Base-by-base conservation (phyloP, 345 rosid genomes). In the Murraya koenigii region DNA sequence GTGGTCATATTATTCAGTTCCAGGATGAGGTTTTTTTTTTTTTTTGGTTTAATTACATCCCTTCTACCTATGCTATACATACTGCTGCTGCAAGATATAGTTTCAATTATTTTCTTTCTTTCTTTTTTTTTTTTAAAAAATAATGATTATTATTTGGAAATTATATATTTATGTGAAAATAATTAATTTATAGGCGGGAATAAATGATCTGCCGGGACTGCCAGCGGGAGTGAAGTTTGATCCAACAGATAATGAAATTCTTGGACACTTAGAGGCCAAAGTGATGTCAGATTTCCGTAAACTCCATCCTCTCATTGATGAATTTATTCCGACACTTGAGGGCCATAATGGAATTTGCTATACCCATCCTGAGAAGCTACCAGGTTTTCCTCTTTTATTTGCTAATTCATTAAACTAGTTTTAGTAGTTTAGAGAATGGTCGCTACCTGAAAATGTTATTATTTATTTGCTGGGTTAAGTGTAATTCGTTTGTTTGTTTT, bases 211-310 rank as follows among this genome's bases (percentile, higher is more conserved):
- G 78, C 96, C 93, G 49, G 93, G 99, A 17, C 77, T 96, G 63
- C 99, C 99, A 3, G 97, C 97, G 0, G 99, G 99, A 66, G 97
- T 92, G 78, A 96, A 91, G 75, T 96, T 96, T 47, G 97, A 96
- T 77, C 99, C 99, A 26, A 91, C 89, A 1, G 99, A 95, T 75
- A 93, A 86, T 77, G 99, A 95, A 82, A 95, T 95, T 49, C 85
- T 95, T n/a, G 88, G 88, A 83, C 97, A 94, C 84, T 84, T 95
- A 71, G 97, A 89, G 74, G 97, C 97, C 0, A 96, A 96, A 80
- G 85, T 86, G 10, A 75, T 85, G 62, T 86, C 91, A 0, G 95
- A 89, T 79, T 72, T 35, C 35, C 77, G 84, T 22, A 90, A 90
- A 78, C 80, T 91, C 73, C 98, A 96, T 83, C 98, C 98, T 52